Base-by-base conservation (phyloP, 768 basidiomycete genomes). In the Saitozyma podzolica region DNA sequence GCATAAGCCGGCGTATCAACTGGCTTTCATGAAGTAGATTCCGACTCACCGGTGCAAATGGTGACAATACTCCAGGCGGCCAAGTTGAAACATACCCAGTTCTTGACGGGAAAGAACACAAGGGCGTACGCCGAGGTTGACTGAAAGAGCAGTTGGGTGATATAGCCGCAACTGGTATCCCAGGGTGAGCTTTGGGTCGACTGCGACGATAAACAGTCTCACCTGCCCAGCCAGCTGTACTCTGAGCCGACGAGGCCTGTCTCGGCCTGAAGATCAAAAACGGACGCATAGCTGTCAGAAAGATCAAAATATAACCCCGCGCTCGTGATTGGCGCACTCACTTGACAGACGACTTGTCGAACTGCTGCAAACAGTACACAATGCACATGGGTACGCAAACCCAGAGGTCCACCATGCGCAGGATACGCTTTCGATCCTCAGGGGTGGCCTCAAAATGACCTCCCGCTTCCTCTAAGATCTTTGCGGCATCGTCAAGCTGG, bases 221-320 rank as follows among this genome's bases (percentile, higher is more conserved):
- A 29, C 48, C 70, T 78, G 9, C 70, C 78, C 8, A 84, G 78
- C 83, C 83, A 84, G 59, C 81, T 82, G 68, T 84, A 84, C 64
- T 84, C 80, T 2, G 76, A 69, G 0, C 83, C 83, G 37, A 65
- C 56, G 13, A 79, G 68, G 50, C 61, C 43, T n/a, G 73, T 64
- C 16, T 60, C 62, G 16, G 74, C 56, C 11, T 81, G 80, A 16
- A 84, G 80, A 40, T 80, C 79, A 68, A 83, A 84, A 8, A 84
- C 83, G 16, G 83, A 83, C 0, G 83, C 81, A 61, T 84, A 84
- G 17, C 82, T 82, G 41, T 84, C 75, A 1, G 83, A 82, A 17
- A 14, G 29, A 29, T 29, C 29, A 29, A 29, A 29, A 29, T 29
- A 29, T 29, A 29, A 67, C 66, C 58, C 48, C 29, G 29, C 29